phyloP scores from a whole-genome alignment of 371 early-diverging fungal species.

The Choanephora cucurbitarum region DNA sequence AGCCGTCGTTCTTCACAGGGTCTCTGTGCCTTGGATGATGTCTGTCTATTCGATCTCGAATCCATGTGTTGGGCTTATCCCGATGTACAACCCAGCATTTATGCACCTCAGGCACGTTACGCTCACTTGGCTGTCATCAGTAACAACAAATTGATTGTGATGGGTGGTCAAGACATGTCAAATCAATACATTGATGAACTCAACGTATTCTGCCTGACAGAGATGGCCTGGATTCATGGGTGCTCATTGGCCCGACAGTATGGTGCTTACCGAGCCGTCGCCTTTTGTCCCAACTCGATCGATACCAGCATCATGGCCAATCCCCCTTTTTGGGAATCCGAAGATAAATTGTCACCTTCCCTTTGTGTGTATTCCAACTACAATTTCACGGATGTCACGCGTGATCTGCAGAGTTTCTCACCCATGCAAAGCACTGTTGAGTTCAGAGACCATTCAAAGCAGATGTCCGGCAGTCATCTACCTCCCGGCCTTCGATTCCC shows the following conservation, averaged over 20 bases:
- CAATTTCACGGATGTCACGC: constrained; percentile 75
- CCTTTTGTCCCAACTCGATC: constrained; percentile 37
- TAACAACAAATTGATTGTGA: constrained; percentile 54
- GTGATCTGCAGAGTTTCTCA: constrained; percentile 66
- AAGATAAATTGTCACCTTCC: constrained; percentile 18
- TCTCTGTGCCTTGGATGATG: constrained; percentile 62
- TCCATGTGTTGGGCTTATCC: constrained; percentile 59
- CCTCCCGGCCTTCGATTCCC: constrained; percentile 86
- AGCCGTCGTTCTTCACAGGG: constrained; percentile 25
- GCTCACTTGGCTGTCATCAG: constrained; percentile 60
- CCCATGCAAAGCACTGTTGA: constrained; percentile 34
- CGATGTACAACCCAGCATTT: constrained; percentile 42
- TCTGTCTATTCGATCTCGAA: constrained; percentile 62
- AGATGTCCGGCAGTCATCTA: constrained; percentile 59
- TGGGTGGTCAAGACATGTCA: constrained; percentile 74
- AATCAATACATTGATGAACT: constrained; percentile 75
- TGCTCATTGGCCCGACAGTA: constrained; percentile 64
- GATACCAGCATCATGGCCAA: constrained; percentile 12
- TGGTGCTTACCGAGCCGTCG: constrained; percentile 77
- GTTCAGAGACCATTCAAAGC: constrained; percentile 57
- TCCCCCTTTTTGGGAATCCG: constrained; percentile 25
- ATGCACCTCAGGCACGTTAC: constrained; percentile 68
- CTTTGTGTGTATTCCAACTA: constrained; percentile 78
- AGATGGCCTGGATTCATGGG: constrained; percentile 62
- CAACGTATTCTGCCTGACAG: constrained; percentile 64